phyloP scores from a whole-genome alignment of 2,329 filamentous ascomycete genomes.

The Zasmidium citrigriseum region DNA sequence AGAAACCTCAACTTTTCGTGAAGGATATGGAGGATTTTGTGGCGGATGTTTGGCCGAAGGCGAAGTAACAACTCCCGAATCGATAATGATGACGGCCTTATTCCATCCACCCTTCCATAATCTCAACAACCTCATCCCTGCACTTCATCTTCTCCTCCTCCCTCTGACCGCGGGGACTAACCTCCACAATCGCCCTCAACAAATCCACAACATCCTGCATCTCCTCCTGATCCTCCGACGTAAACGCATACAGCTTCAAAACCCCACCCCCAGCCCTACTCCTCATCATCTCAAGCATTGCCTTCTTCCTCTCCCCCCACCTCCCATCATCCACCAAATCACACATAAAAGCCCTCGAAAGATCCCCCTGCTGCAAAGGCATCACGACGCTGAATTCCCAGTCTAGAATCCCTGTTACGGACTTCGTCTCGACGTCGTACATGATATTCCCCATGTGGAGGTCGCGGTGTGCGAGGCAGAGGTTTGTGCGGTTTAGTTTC shows the following conservation, averaged over 20 bases:
- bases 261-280: not conserved
- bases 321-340: not conserved
- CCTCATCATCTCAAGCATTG: not conserved
- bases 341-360: constrained; percentile 1
- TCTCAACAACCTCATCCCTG: not conserved
- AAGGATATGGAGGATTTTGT: constrained; percentile 37
- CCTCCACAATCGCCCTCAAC: constrained; percentile 6
- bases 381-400: constrained; percentile 7
- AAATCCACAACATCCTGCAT: constrained; percentile 6
- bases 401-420: constrained; percentile 1
- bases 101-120: not conserved
- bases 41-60: constrained; percentile 28
- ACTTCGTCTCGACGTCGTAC: not conserved
- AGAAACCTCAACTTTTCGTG: constrained; percentile 32
- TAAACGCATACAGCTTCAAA: not conserved
- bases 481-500: not conserved
- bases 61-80: constrained; percentile 13
- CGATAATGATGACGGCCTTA: not conserved
- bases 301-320: not conserved
- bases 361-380: constrained; percentile 7
- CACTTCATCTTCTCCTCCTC: constrained; percentile 1
- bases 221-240: not conserved
- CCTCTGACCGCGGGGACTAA: constrained; percentile 3
- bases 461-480: constrained; percentile 8
- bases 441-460: constrained; percentile 8